Evolutionary conservation across 2,329 filamentous ascomycete genomes (phyloP), one percentile per base, ranked within the genome.

Genomic region (Ascochyta lentis): DNA sequence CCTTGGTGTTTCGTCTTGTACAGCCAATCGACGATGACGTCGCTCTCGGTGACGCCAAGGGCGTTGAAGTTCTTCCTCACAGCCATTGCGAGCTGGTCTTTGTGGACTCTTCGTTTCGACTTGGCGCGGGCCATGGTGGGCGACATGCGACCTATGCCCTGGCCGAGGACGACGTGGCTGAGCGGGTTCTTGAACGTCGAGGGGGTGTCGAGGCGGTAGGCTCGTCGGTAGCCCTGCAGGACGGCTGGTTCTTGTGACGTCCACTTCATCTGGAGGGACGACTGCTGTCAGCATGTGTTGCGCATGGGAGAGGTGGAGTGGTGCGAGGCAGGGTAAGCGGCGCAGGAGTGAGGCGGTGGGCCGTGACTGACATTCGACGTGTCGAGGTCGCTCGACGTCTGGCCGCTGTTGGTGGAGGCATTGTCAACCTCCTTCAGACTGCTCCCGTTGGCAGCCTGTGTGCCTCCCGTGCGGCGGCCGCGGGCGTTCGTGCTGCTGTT

Each of bases 51-150:
- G 37, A 94, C 85, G 15, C 89, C 89, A 62, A 90, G 82, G 31
- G 86, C 86, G 71, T 95, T 95, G 78, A 95, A 95, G 76, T 95
- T 90, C 73, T 92, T 93, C 61, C 90, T 83, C 44, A 93, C 89
- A 1, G 85, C 83, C 62, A 86, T 82, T 8, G 89, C 89, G 50
- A 96, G 80, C 62, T 90, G 84, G 34, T 91, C 87, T 71, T 90
- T 90, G 67, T 84, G 85, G 71, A 92, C 87, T 50, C 89, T 82
- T 48, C 87, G 80, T 67, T 86, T 82, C 42, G 86, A 80, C 62
- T 84, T 86, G 64, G 82, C 83, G 54, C 88, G 80, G 39, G 87
- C 85, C 86, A 92, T 92, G 23, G 89, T 92, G 6, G 90, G 90
- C 15, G 89, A 92, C 75, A 87, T 84, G 56, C 84, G 78, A 31